phyloP scores from a whole-genome alignment of 2,329 filamentous ascomycete genomes.

The Trichoderma harzianum region DNA sequence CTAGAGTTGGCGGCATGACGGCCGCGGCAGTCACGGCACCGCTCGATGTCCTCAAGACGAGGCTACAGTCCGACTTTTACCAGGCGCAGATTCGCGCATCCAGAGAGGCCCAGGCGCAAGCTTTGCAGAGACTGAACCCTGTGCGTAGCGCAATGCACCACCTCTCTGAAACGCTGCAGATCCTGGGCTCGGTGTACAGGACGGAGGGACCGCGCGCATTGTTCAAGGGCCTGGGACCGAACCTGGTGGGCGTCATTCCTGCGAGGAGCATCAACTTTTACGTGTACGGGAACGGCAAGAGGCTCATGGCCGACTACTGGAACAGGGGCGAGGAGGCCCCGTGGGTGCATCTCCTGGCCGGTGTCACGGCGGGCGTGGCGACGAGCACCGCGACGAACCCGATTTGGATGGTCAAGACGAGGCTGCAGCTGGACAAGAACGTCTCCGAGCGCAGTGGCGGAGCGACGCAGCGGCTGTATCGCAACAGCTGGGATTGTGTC shows the following conservation, averaged over 20 bases:
- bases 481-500: constrained; percentile 84
- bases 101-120: constrained; percentile 56
- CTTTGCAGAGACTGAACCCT: constrained; percentile 52
- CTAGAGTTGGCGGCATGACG: constrained; percentile 82
- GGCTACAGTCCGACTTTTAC: constrained; percentile 92
- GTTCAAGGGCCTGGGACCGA: constrained; percentile 91
- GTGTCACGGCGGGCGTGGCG: constrained; percentile 73
- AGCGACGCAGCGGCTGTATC: constrained; percentile 64
- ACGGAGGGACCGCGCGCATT: constrained; percentile 81
- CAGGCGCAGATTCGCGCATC: constrained; percentile 73
- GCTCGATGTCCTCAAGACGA: constrained; percentile 89
- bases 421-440: constrained; percentile 87
- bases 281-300: constrained; percentile 88
- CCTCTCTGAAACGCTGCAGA: constrained; percentile 80
- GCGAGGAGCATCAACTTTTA: constrained; percentile 92
- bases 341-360: constrained; percentile 75
- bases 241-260: constrained; percentile 83
- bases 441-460: constrained; percentile 59
- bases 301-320: constrained; percentile 70
- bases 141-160: constrained; percentile 67
- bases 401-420: constrained; percentile 94
- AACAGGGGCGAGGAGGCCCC: constrained; percentile 67
- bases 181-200: constrained; percentile 74
- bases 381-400: constrained; percentile 92
- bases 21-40: constrained; percentile 90